Percentiles rank a stretch among this genome's conserved stretches.
Conservation (phyloP, 2,329 filamentous ascomycete species). For the Zasmidium cellare region DNA sequence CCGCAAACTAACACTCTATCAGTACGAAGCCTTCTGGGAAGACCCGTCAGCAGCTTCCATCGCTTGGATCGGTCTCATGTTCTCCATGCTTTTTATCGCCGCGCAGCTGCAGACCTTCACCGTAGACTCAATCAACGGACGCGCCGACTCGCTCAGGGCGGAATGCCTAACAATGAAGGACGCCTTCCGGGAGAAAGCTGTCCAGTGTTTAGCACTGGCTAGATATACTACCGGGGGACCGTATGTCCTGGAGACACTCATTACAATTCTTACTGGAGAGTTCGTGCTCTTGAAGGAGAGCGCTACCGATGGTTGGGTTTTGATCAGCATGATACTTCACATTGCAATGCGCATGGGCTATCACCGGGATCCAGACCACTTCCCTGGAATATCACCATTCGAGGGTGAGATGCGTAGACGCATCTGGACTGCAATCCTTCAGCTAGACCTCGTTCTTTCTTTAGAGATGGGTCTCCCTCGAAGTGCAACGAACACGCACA, state of each 20-base stretch:
- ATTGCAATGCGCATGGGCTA: conserved; percentile 9
- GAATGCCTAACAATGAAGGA: not conserved
- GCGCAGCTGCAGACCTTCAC: conserved; percentile 2
- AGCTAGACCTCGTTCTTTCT: conserved; percentile 2
- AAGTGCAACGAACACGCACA: conserved; percentile 1
- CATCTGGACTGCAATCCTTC: conserved; percentile 2
- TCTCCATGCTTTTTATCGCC: conserved; percentile 37
- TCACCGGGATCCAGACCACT: conserved; percentile 8
- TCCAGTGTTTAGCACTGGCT: conserved; percentile 2
- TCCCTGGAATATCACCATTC: not conserved
- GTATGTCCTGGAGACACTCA: not conserved
- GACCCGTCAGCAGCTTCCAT: conserved; percentile 38
- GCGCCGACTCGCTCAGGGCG: not conserved
- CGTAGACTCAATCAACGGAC: not conserved
- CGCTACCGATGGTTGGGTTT: conserved; percentile 2
- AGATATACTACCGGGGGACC: not conserved
- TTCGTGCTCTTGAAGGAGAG: conserved; percentile 1
- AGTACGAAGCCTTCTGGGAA: conserved; percentile 49
- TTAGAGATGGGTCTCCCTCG: conserved; percentile 7
- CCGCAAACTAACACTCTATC: not conserved
- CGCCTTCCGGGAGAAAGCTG: conserved; percentile 1
- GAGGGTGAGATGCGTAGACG: conserved; percentile 8
- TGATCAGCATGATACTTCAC: conserved; percentile 1
- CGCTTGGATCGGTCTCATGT: conserved; percentile 48
- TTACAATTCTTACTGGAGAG: conserved; percentile 2